These are phyloP conservation scores for Epicoccum sorghinum DNA, from an alignment of 2,329 filamentous ascomycete genomes.

Conservation along the genomic window DNA sequence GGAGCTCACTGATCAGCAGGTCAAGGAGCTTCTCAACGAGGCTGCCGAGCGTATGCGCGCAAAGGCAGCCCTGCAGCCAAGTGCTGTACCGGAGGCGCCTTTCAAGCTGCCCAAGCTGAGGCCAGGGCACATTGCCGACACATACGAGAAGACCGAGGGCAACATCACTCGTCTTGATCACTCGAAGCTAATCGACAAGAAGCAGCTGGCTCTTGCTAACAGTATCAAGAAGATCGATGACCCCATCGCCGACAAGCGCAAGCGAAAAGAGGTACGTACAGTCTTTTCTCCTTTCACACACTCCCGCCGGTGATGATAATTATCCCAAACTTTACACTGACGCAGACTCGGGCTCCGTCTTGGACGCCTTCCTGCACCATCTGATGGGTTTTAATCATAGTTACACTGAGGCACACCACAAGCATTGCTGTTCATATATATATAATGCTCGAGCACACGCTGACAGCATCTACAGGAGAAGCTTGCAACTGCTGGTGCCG, in stretches of 20 bases:
- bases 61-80: conserved; percentile 41
- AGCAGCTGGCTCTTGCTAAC: conserved; percentile 56
- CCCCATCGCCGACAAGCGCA: conserved; percentile 55
- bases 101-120: conserved; percentile 60
- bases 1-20: conserved; percentile 66
- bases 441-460: conserved; percentile 14
- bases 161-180: conserved; percentile 61
- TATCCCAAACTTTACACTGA: conserved; percentile 71
- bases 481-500: conserved; percentile 72
- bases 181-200: conserved; percentile 56
- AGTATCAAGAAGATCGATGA: conserved; percentile 61
- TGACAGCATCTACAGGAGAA: conserved; percentile 54
- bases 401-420: conserved; percentile 68
- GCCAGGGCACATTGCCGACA: conserved; percentile 54
- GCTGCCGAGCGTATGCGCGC: conserved; percentile 64
- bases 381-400: conserved; percentile 74
- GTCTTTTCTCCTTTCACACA: conserved; percentile 37
- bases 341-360: conserved; percentile 77
- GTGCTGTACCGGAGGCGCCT: conserved; percentile 37
- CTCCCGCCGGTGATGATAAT: conserved; percentile 73
- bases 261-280: conserved; percentile 59
- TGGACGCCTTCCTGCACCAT: conserved; percentile 75
- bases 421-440: conserved; percentile 13
- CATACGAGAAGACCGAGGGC: conserved; percentile 61
- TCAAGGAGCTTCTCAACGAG: conserved; percentile 67